Base-by-base conservation (phyloP, 2,329 filamentous ascomycete species). In the Alternaria triticina region DNA sequence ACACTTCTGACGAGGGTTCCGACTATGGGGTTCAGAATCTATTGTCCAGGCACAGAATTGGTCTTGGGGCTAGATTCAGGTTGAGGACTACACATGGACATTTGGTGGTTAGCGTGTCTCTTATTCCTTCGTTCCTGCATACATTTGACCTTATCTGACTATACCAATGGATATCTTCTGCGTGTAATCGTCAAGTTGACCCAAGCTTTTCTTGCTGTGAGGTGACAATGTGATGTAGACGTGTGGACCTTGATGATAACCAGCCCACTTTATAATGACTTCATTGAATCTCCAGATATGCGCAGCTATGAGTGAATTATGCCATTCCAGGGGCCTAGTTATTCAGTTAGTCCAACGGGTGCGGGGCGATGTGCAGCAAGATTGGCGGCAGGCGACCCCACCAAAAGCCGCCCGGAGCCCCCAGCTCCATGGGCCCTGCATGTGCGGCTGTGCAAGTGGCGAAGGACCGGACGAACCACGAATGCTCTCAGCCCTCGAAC, bases 371-470 rank as follows among this genome's bases (percentile, higher is more conserved):
- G 49, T 47, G 36, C 49, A 15, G 55, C 47, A 15, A 43, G 22
- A 51, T 58, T 59, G 47, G 55, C 60, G 44, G 49, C 56, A 59
- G 17, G 49, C 60, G 56, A 62, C 60, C 60, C 60, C 60, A 30
- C 60, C 54, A 54, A 49, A 57, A 50, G 44, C 45, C 33, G 60
- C 46, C 33, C 33, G 33, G 22, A 44, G 36, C 46, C 33, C 33
- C 20, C 15, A 44, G 36, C 60, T 43, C 25, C 49, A 45, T 22
- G 56, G 23, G 43, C 60, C 56, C 56, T 59, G 60, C 60, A 62
- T 62, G 44, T 50, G 60, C 50, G 60, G 60, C 55, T 62, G 60
- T 59, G 60, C 60, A 54, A 44, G 60, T 59, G 60, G 56, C 60
- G 50, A 62, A 40, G 33, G 44, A 50, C 43, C 43, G 50, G 50